Base-by-base conservation (phyloP, 2,329 filamentous ascomycete species). In the Sclerotinia sclerotiorum region DNA sequence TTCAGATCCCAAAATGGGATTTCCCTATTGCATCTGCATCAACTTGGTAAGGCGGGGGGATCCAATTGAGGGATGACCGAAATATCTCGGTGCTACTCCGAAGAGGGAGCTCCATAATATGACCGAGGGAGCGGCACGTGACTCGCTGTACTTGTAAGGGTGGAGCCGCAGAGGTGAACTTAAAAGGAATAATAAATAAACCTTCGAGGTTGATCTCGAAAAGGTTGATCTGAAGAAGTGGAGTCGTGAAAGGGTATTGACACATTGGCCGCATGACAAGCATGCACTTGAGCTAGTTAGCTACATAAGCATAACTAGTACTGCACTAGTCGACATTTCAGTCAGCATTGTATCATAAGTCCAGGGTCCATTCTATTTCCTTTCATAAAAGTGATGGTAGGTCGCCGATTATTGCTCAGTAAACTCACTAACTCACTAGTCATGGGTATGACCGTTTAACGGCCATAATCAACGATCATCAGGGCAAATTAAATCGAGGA, bases 91-190 rank as follows among this genome's bases (percentile, higher is more conserved):
- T 39, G 11, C 32, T 39, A 46, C 39, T 44, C 21, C 39, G 5
- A 35, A 13, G 27, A 10, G 7, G 27, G 27, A 27, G 15, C 21
- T 27, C 64, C 54, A 60, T 35, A 66, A 58, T 66, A 46, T 66
- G 51, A 57, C 51, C 63, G 63, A 66, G 27, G 29, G 29, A 39
- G 11, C 1, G 49, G 11, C 58, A 61, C 58, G 58, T 61, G 58
- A 49, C 4, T 35, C 35, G 8, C 24, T 29, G 27, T 2, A 17
- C 13, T 15, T 15, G 44, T 24, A 35, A 61, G 58, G 44, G 44
- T 61, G n/a, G 15, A 61, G 21, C 44, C 27, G 21, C 21, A 15
- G 13, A 39, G 21, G 55, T 24, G 35, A 8, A 49, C n/a, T n/a
- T n/a, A n/a, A n/a, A n/a, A n/a, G n/a, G n/a, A n/a, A n/a, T n/a